Evolutionary conservation across 768 basidiomycete genomes (phyloP), one percentile per base, ranked within the genome.

Genomic region (Pleurotus tuoliensis): DNA sequence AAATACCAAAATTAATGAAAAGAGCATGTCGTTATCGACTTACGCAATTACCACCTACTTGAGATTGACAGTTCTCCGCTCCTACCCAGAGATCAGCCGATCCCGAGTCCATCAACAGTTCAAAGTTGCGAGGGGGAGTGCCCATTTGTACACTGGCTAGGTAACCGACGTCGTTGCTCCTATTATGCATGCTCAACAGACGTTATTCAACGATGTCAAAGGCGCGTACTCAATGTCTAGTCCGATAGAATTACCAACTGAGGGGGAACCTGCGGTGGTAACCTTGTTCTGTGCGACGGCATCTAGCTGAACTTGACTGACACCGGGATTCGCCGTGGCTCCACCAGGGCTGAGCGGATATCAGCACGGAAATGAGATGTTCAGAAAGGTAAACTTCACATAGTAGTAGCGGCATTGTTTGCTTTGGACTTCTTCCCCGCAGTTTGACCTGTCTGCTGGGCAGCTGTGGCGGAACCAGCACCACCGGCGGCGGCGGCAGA

Each of bases 61-160:
- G 61, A 18, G 67, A 66, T 16, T 66, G 67, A 57, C 83, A 84
- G 16, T 65, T 66, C 58, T 81, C 80, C 15, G 75, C 70, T 3
- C 71, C 73, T 25, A 82, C 80, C 82, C 84, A 86, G 53, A 82
- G 72, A 65, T 87, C 85, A 0, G 82, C 79, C 4, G 82, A 83
- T 20, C 86, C 85, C 2, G 80, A 79, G 65, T 87, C 85, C 72
- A 87, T 76, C 16, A 87, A 65, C 40, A 87, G 62, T 5, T 65
- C 64, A 59, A 84, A 87, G 47, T 68, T 47, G 27, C 62, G 70
- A 7, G 75, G 69, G 20, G 82, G 83, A 2, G 82, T 85, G 20
- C 86, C 76, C 12, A 76, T 66, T 47, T 60, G 30, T 3, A 76
- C 48, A 4, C 52, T 62, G 11, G 60, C 65, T n/a, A 73, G 59